Evolutionary conservation across 768 basidiomycete genomes (phyloP).

Genomic region (Candolleomyces eurysporus): DNA sequence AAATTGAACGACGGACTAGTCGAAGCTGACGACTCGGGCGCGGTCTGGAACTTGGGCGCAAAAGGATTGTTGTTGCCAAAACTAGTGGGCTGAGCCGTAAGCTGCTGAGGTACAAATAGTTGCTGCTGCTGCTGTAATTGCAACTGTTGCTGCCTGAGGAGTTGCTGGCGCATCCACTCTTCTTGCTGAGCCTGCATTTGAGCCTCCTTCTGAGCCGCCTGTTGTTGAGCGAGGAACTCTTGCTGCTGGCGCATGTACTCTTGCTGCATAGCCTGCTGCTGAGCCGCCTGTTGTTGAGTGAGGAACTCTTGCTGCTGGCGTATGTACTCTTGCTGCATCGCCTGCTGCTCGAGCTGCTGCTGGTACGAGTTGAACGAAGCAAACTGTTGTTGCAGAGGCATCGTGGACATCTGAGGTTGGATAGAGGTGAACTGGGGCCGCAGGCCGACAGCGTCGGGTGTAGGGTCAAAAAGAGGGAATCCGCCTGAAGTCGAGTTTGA

Average conservation of each 20-base stretch:
- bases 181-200: too few relatives aligned
- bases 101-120: constrained; percentile 46
- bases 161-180: constrained; percentile 45
- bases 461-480: constrained; percentile 63
- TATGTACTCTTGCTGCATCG: constrained; percentile 75
- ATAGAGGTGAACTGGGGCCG: constrained; percentile 53
- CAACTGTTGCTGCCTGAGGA: constrained; percentile 45
- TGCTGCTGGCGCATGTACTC: constrained; percentile 71
- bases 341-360: constrained; percentile 90
- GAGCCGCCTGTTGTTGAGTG: constrained; percentile 49
- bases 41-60: constrained; percentile 36
- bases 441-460: constrained; percentile 54
- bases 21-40: constrained; percentile 30
- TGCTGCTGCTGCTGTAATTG: constrained; percentile 49
- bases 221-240: constrained; percentile 56
- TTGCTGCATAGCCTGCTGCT: constrained; percentile 57
- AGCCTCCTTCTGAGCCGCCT: constrained; percentile 52
- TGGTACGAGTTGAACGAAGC: constrained; percentile 94
- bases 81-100: constrained; percentile 65
- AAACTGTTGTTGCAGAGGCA: constrained; percentile 70
- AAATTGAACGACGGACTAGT: constrained; percentile 64
- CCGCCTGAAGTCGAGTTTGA: constrained; percentile 35
- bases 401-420: constrained; percentile 67
- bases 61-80: constrained; percentile 98
- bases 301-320: constrained; percentile 72